Evolutionary conservation across 2,329 filamentous ascomycete genomes (phyloP), one percentile per base, ranked within the genome.

Genomic region (Coniochaeta sp.): DNA sequence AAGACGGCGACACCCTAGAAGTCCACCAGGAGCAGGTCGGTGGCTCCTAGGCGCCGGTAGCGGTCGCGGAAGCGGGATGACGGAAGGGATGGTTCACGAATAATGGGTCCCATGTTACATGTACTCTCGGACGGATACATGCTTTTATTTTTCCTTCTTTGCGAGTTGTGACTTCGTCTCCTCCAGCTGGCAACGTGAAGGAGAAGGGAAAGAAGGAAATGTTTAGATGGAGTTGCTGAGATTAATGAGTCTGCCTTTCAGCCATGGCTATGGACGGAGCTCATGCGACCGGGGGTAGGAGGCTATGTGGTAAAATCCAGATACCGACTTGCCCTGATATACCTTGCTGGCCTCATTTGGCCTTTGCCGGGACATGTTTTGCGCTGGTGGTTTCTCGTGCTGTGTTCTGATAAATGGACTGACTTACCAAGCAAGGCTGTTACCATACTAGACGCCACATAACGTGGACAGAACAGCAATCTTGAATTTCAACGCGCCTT

Each of bases 21-120:
- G 95, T 99, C 28, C 93, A 98, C 74, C 95, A 98, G 74, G 95
- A 99, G 75, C 95, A 99, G 78, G 95, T 98, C 63, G 95, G 95
- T 62, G 93, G 93, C 63, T 76, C 70, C 64, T 76, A 68, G 67
- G 34, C 26, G 17, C 22, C 26, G n/a, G n/a, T n/a, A n/a, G n/a
- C n/a, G n/a, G n/a, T 59, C 28, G 16, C 24, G 47, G 22, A n/a
- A 28, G 56, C 43, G 56, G 44, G 60, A 54, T 52, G 33, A 22
- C 11, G 47, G 47, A 16, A 52, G 17, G 14, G 16, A 52, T 31
- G 47, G 47, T 52, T 52, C 47, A 52, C 24, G 47, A 52, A 31
- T 52, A 52, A 52, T 52, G 47, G 47, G 26, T 52, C 47, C 47
- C 47, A 52, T 52, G 47, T 52, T 14, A 52, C 22, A 52, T 28